Evolutionary conservation across 495 filamentous ascomycete species (phyloP), one percentile per base, ranked within the genome.

Genomic region (Bathelium albidoporum): DNA sequence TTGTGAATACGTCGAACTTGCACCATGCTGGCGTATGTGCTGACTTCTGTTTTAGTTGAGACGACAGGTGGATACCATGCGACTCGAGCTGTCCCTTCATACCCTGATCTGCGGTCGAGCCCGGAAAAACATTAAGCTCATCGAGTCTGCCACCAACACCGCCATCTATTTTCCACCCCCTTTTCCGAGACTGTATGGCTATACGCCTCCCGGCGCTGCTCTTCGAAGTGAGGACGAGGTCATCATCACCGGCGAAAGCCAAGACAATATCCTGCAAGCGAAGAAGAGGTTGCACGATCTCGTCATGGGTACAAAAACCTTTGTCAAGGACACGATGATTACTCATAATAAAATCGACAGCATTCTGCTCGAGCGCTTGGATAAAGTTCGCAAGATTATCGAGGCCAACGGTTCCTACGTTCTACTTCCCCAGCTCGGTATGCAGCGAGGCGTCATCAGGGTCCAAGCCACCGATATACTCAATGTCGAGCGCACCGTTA

Each of bases 91-190:
- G 29, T 89, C 91, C 28, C 80, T 96, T 72, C 95, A 97, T 73
- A 90, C 88, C 41, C 77, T 96, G 64, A 82, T 96, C 58, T 96
- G 92, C 73, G 94, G 94, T 31, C 88, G 93, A 16, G 89, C 88
- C 64, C 83, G 93, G 68, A 94, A 95, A 78, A 96, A 97, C 70
- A 93, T 98, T 75, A 96, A 97, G 79, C 78, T 91, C 60, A 96
- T 98, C 69, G 94, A 98, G 73, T 92, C 94, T 16, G 82, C 86
- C 24, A 96, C 94, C 16, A 88, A 89, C 68, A 96, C 95, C 16
- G 93, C 94, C 41, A 97, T 98, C 65, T 98, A 97, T 75, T 96
- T 98, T 71, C 94, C 94, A 22, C 91, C 92, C 1, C 89, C 91
- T 5, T 97, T 97, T 69, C 89, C 92, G 28, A 84, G 83, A 45